Base-by-base conservation (phyloP, 306 rosid genomes). In the Sindora glabra region DNA sequence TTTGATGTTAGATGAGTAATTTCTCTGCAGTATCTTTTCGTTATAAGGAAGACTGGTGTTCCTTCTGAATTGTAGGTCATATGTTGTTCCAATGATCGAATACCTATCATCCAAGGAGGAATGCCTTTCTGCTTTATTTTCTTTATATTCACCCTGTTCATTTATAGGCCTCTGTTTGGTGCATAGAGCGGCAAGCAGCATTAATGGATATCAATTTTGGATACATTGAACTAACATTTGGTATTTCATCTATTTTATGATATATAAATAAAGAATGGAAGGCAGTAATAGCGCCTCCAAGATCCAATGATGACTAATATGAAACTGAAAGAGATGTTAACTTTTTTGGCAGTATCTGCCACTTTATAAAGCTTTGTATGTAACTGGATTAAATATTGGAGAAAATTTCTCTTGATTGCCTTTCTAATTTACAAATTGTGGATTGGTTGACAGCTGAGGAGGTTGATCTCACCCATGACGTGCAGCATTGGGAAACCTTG, bases 381-480 rank as follows among this genome's bases (percentile, higher is more conserved):
- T 55, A 38, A 24, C 23, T 70, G 22, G 46, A 52, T 22, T 36
- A 44, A 36, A 37, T 21, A 36, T 52, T n/a, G 12, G 55, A 23
- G 26, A 11, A 15, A 3, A 30, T 30, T 24, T 54, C 19, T 29
- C 18, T 56, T 27, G 29, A 12, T 49, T 42, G 48, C 19, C 29
- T 51, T 14, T 55, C 36, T 40, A 23, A 55, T 53, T 59, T 54
- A 55, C n/a, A n/a, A n/a, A n/a, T 69, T 30, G 30, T 18, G 49
- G 32, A 45, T 81, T 27, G 61, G 25, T 70, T 76, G 62, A 33
- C 86, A 87, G 96, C 95, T 32, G 97, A 90, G 79, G 97, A 90
- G 77, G 97, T 90, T 67, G 96, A 87, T 71, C 96, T 90, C 48
- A 78, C 94, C 14, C 59, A 48, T 62, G 97, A 90, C 38, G 49